Evolutionary conservation across 495 filamentous ascomycete genomes (phyloP), one percentile per base, ranked within the genome.

Genomic region (Neurospora sp.): DNA sequence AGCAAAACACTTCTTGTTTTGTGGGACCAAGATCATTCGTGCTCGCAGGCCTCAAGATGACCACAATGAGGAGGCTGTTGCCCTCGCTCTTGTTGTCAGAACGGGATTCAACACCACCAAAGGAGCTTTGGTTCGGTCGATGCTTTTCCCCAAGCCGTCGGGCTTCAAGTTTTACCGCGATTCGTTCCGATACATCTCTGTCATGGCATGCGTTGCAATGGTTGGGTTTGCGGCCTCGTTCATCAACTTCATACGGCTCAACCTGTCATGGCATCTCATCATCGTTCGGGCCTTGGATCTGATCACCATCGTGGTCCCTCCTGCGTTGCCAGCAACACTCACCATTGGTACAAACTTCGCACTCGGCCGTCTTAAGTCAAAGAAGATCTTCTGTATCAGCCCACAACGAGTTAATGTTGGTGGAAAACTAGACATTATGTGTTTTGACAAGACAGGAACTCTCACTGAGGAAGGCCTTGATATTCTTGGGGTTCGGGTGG

Each of bases 101-200:
- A 98, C 94, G 2, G 96, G 96, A 11, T 99, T 99, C 79, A 94
- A 94, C 80, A 98, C 96, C 3, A 98, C 96, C 5, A 99, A 98
- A 79, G 96, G 96, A 39, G 92, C 96, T 40, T 84, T 99, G 13
- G 94, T 99, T 74, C 92, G 96, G 31, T 98, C 96, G 1, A 99
- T 99, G 94, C 90, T 99, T 38, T 98, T 99, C 79, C 96, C 96
- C 0, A 98, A 98, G 77, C 96, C 96, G 0, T 96, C 94, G 31
- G 94, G 94, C 1, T 98, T 99, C 86, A 98, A 96, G 77, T 98
- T 99, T 78, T 98, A 99, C 79, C 88, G 93, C 21, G 96, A 99
- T 79, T 98, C 96, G 5, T 99, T 99, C 79, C 90, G 94, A 34
- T 99, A 98, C 79, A 98, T 99, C 74, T 94, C 93, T 7, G 96